Evolutionary conservation across 2,329 filamentous ascomycete genomes (phyloP), one percentile per base, ranked within the genome.

Genomic region (Amphichorda felina): DNA sequence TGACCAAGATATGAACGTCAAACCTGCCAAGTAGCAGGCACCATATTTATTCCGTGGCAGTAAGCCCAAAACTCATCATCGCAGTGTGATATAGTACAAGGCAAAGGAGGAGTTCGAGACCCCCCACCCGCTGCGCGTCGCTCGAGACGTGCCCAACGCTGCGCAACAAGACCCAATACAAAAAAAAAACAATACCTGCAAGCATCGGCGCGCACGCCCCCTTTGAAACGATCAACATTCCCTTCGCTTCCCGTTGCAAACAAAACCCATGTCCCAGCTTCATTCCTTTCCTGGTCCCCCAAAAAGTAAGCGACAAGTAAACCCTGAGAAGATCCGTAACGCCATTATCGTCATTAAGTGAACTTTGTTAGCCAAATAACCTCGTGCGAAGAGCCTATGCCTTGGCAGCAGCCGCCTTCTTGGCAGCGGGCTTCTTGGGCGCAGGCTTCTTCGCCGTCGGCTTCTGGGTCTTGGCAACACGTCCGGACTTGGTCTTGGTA

Each of bases 401-500:
- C 35, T 37, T 37, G 30, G 34, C 27, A 15, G 32, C 10, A 30
- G 63, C 59, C 61, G 66, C 66, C 60, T 70, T 70, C 57, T 63
- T 61, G 33, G 46, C 45, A 13, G 64, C 57, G 10, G 63, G 59
- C 61, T 67, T 67, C 61, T 70, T 70, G 30, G 64, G 50, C 35
- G 63, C 57, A 33, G 59, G 56, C 56, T 64, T 65, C 54, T 63
- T 65, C 25, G 59, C 45, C 9, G 60, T 50, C 6, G 62, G 56
- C 17, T 59, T 57, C 60, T 66, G 66, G 53, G 70, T 66, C 75
- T 91, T 93, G 49, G 80, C 75, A 49, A 93, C 81, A 47, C 86
- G 81, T 33, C 86, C 85, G 36, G 83, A 79, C 75, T 91, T 91
- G 58, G 85, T 88, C 75, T 84, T 88, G 56, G 72, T 74, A 35